These are phyloP conservation scores for Pythium phragmiticola DNA, from an alignment of 352 stramenopile genomes.

Conservation along the genomic window DNA sequence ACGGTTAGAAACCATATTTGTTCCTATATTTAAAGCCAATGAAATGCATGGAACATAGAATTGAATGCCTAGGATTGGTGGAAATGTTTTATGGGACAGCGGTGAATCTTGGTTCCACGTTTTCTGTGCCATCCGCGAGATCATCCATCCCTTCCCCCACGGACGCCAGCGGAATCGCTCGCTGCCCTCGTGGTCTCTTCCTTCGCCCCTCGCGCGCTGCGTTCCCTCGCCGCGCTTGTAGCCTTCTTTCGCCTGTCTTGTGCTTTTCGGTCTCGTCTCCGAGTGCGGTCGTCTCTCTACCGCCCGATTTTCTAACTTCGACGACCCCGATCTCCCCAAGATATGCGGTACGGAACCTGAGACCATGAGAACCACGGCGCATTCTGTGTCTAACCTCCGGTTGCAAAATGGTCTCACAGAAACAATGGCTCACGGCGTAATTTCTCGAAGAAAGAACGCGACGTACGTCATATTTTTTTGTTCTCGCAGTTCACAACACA, in stretches of 20 bases:
- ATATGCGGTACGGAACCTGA: conserved; percentile 17
- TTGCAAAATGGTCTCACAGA: not conserved
- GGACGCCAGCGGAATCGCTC: not conserved
- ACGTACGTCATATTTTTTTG: conserved; percentile 18
- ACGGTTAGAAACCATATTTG: conserved; percentile 13
- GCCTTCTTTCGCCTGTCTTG: not conserved
- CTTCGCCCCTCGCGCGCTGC: not conserved
- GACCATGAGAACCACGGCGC: not conserved
- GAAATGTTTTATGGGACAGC: not conserved
- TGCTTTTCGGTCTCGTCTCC: conserved; percentile 2
- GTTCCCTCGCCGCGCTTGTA: not conserved
- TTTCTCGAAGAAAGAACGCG: conserved; percentile 27
- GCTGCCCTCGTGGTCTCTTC: conserved; percentile 1
- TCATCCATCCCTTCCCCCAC: conserved; percentile 1
- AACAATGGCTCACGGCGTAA: conserved; percentile 28
- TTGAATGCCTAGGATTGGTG: not conserved
- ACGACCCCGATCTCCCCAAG: not conserved
- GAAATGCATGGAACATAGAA: not conserved
- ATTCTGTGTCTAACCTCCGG: not conserved
- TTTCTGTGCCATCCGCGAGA: conserved; percentile 11
- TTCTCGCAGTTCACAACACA: not conserved
- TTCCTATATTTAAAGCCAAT: conserved; percentile 10
- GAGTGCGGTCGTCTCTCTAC: not conserved
- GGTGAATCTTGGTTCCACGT: conserved; percentile 3
- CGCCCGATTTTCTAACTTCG: not conserved